phyloP scores from a whole-genome alignment of 2,329 filamentous ascomycete species.

The Elsinoe ampelina region DNA sequence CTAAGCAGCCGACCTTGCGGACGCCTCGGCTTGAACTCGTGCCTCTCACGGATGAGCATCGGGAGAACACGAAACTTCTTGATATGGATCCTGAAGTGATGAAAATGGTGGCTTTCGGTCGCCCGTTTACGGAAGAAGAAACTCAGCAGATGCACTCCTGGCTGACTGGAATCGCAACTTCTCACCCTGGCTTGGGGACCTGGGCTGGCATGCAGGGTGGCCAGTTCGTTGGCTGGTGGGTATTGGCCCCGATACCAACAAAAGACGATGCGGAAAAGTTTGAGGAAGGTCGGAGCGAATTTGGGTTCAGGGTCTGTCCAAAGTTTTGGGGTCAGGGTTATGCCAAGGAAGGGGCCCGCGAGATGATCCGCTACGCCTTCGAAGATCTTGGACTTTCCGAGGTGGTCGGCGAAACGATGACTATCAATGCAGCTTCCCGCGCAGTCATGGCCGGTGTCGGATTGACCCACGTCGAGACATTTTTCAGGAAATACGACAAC shows the following conservation, averaged over 20 bases:
- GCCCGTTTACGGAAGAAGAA: conserved; percentile 14
- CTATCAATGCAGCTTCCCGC: conserved; percentile 24
- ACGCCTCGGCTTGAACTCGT: conserved; percentile 10
- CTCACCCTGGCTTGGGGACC: conserved; percentile 10
- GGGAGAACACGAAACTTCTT: conserved; percentile 10
- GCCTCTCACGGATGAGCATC: conserved; percentile 11
- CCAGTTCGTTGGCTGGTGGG: conserved; percentile 28
- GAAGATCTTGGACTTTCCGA: conserved; percentile 22
- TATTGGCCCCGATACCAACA: conserved; percentile 19
- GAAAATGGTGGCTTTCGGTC: conserved; percentile 15
- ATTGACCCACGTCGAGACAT: conserved; percentile 13
- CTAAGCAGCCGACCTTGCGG: conserved; percentile 3
- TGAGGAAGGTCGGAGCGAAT: conserved; percentile 18
- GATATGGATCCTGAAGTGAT: conserved; percentile 15
- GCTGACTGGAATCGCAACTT: conserved; percentile 8
- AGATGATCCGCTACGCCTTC: conserved; percentile 25
- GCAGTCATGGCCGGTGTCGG: conserved; percentile 17
- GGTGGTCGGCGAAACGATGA: conserved; percentile 26
- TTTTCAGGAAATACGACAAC: conserved; percentile 13
- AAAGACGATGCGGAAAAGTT: background rate
- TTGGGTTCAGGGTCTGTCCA: conserved; percentile 24
- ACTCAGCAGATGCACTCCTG: conserved; percentile 13
- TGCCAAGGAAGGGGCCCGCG: conserved; percentile 26
- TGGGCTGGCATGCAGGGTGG: conserved; percentile 15
- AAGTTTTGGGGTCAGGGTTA: conserved; percentile 26